A percentile compares a stretch with the other conserved stretches of the same genome.
Evolutionary conservation across 2,329 filamentous ascomycete genomes (phyloP).

Genomic region (Fusarium pseudograminearum): DNA sequence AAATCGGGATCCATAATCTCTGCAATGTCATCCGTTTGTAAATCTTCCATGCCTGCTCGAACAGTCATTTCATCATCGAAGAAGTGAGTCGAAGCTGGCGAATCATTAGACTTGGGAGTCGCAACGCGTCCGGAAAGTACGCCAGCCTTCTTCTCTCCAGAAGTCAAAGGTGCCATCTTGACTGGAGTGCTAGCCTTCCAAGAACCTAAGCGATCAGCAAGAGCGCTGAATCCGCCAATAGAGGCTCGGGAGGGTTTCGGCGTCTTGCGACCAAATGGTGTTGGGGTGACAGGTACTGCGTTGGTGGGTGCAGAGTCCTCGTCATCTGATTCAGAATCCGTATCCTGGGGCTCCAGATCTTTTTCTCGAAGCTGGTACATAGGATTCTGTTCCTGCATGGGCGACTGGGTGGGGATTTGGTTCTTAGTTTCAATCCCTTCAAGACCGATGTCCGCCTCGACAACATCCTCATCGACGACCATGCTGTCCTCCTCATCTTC

Average conservation of each 20-base stretch:
- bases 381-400: conserved; percentile 38
- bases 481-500: conserved; percentile 41
- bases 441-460: conserved; percentile 25
- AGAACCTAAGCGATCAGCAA: conserved; percentile 70
- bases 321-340: conserved; percentile 68
- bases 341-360: conserved; percentile 58
- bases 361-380: conserved; percentile 60
- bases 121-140: conserved; percentile 4
- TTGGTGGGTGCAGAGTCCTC: conserved; percentile 54
- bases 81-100: conserved; percentile 62
- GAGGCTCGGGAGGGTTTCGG: conserved; percentile 48
- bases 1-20: conserved; percentile 52
- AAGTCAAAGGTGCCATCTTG: conserved; percentile 44
- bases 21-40: conserved; percentile 26
- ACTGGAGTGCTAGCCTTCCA: conserved; percentile 71
- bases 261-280: conserved; percentile 47
- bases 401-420: conserved; percentile 27
- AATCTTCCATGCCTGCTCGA: conserved; percentile 44
- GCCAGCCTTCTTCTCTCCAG: conserved; percentile 52
- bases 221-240: conserved; percentile 69
- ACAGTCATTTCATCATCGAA: conserved; percentile 72
- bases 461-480: conserved; percentile 40
- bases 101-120: conserved; percentile 47
- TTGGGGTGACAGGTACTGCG: conserved; percentile 58
- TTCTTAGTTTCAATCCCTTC: conserved; percentile 14